phyloP scores from a whole-genome alignment of 805 yeast genomes.

The Pichia gijzeniarum region DNA sequence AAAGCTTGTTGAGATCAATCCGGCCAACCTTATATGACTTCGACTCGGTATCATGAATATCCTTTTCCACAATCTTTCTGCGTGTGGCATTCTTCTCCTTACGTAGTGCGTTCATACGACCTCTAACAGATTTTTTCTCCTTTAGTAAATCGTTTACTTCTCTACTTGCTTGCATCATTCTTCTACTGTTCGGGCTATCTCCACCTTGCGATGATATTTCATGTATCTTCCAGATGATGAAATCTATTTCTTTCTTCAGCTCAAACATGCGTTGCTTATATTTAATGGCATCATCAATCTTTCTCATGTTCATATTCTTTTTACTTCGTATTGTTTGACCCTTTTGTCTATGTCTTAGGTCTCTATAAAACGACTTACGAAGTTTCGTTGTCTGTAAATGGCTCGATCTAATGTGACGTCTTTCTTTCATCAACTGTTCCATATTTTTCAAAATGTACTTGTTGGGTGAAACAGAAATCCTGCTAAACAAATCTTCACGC shows the following conservation, averaged over 20 bases:
- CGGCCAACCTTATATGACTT: constrained; percentile 1
- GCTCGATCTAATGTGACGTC: constrained; percentile 10
- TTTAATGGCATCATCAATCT: not conserved
- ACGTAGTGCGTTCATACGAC: constrained; percentile 5
- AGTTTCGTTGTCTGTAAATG: constrained; percentile 5
- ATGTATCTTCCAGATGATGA: not conserved
- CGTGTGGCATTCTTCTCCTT: not conserved
- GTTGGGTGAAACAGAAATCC: constrained; percentile 10
- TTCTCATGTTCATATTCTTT: constrained; percentile 1
- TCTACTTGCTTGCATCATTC: not conserved
- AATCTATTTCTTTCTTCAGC: not conserved
- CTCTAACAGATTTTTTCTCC: constrained; percentile 1
- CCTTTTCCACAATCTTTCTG: not conserved
- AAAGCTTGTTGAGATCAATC: constrained; percentile 2
- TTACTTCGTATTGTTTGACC: not conserved
- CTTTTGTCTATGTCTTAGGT: constrained; percentile 1
- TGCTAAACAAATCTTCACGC: constrained; percentile 10
- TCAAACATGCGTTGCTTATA: constrained; percentile 1
- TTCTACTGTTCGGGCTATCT: not conserved
- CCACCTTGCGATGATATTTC: not conserved
- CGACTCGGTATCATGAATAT: not conserved
- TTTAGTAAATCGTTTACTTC: not conserved
- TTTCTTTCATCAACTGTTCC: constrained; percentile 4
- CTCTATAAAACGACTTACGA: constrained; percentile 8
- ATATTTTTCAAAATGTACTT: constrained; percentile 15